Conservation (phyloP, 192 early-diverging fungal species). For the Coemansia sp. region DNA sequence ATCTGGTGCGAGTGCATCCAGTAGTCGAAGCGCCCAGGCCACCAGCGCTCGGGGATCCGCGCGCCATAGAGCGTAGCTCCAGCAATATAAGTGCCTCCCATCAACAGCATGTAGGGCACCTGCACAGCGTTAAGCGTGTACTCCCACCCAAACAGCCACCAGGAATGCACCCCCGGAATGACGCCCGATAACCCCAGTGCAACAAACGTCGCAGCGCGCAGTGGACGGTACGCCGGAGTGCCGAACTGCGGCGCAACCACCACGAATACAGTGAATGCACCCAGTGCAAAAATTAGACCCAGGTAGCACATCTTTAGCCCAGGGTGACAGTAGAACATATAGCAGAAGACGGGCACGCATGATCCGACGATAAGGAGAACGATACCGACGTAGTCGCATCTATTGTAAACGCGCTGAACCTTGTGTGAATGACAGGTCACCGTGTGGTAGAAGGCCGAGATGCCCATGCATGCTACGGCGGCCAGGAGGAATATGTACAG, state of each 20-base stretch:
- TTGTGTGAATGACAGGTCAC: conserved; percentile 83
- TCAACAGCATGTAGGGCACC: conserved; percentile 64
- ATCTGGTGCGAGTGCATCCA: conserved; percentile 90
- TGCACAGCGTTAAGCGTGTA: conserved; percentile 61
- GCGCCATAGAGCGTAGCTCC: conserved; percentile 88
- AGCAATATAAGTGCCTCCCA: conserved; percentile 77
- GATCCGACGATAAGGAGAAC: conserved; percentile 74
- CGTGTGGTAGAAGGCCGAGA: conserved; percentile 80
- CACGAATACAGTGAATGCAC: conserved; percentile 64
- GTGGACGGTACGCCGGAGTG: conserved; percentile 73
- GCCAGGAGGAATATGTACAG: conserved; percentile 78
- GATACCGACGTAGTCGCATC: conserved; percentile 93
- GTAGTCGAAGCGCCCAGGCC: conserved; percentile 82
- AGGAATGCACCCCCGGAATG: conserved; percentile 71
- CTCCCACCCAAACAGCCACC: conserved; percentile 69
- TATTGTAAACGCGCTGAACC: conserved; percentile 73
- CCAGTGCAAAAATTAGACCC: conserved; percentile 64
- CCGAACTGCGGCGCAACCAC: conserved; percentile 68
- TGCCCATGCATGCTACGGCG: conserved; percentile 76
- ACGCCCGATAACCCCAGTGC: conserved; percentile 77
- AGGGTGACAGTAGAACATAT: conserved; percentile 67
- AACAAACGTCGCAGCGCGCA: conserved; percentile 79
- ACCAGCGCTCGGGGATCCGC: conserved; percentile 83
- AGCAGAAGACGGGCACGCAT: conserved; percentile 55
- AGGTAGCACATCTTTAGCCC: conserved; percentile 60